Base-by-base conservation (phyloP, 495 filamentous ascomycete species). In the Staphylotrichum tortipilum region DNA sequence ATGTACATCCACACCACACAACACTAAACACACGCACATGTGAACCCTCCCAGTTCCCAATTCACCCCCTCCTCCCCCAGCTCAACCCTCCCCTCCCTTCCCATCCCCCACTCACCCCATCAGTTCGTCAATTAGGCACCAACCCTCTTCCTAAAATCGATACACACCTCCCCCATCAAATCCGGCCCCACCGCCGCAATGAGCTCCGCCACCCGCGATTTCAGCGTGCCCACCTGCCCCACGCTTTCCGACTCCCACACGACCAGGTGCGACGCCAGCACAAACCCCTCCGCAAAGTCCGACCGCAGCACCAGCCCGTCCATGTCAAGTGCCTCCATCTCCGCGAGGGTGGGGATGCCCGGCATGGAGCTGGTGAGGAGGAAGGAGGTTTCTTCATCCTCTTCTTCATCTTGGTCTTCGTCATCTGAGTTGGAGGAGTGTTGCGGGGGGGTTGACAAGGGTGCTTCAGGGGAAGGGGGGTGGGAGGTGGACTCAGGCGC, bases 331-430 rank as follows among this genome's bases (percentile, higher is more conserved):
- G 68, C 50, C n/a, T 56, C 56, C 30, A 95, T 68, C 53, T 94
- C 71, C 0, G 75, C 69, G 11, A 77, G 57, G 2, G 86, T 80
- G 54, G 91, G 70, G 23, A 85, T 73, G 3, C 91, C 91, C 0
- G 90, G 90, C 79, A 94, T 89, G 44, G 76, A 68, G 33, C 83
- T 71, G 17, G 69, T 58, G 44, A 92, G 85, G 19, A 92, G 74
- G 3, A 85, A 84, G 11, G 66, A 52, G 35, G 70, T 65, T 15
- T 65, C 67, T 21, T 66, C 61, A 1, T 75, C 68, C 29, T 69
- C 65, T 22, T 65, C 68, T 17, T 65, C 61, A 2, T 74, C 68
- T 12, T 58, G 60, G 1, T 75, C 68, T 14, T 59, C 52, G 10
- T 50, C 53, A 28, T 56, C 26, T n/a, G n/a, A n/a, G n/a, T n/a